Conservation (phyloP, 371 early-diverging fungal genomes). For the Mortierella sp. region DNA sequence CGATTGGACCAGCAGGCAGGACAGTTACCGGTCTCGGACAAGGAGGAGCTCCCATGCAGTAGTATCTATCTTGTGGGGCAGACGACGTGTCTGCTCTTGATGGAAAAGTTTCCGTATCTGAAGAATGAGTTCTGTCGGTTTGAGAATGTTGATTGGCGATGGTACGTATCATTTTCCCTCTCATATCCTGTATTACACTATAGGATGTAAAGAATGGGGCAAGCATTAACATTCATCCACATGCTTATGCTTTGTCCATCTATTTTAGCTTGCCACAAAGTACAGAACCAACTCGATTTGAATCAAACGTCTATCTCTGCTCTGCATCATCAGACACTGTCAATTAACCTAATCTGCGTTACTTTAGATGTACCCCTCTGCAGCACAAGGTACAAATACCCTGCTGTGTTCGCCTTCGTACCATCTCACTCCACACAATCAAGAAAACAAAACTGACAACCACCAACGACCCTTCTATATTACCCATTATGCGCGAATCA, state of each 20-base stretch:
- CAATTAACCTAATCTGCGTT: neutral
- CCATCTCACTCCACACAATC: neutral
- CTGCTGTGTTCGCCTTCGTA: no score
- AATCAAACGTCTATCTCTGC: no score
- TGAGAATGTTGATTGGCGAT: slow-evolving; percentile 27
- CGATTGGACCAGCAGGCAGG: neutral
- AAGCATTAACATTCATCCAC: neutral
- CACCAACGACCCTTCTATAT: neutral
- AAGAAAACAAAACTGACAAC: neutral
- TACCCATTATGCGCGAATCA: slow-evolving; percentile 15
- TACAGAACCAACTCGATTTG: no score
- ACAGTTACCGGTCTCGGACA: slow-evolving; percentile 3
- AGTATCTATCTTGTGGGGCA: slow-evolving; percentile 34
- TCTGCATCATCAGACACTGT: no score
- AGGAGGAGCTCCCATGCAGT: slow-evolving; percentile 22
- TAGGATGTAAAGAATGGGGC: neutral
- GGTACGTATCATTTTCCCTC: slow-evolving; percentile 1
- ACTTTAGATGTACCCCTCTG: slow-evolving; percentile 23
- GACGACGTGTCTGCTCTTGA: slow-evolving; percentile 5
- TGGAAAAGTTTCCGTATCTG: slow-evolving; percentile 16
- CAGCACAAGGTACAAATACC: slow-evolving; percentile 14
- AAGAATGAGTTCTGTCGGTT: slow-evolving; percentile 17
- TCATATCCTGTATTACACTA: neutral
- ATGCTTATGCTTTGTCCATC: neutral
- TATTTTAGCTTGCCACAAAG: slow-evolving; percentile 23